Evolutionary conservation across 208 protist genomes (phyloP), one percentile per base, ranked within the genome.

Genomic region (Wallacemonas rigidus): DNA sequence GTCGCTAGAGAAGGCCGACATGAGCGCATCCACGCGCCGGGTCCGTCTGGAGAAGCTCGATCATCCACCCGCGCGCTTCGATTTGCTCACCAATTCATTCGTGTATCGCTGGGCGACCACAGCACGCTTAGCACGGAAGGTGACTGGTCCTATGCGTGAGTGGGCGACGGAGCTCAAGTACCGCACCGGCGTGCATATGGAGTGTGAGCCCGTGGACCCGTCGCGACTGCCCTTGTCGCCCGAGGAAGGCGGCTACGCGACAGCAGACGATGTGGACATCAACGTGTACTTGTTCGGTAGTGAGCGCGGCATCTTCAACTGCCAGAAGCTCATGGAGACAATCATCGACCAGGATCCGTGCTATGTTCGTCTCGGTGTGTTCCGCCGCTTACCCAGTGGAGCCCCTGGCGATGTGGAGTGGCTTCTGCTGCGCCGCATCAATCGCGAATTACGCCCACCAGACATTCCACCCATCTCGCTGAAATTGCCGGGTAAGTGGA

Each of bases 141-240:
- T 97, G 38, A 85, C 81, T 1, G 93, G 93, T 1, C 93, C 93
- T 53, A 94, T 97, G 90, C 84, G 86, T 5, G 93, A 97, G 79
- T 97, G 93, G 91, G 89, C 89, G 40, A 82, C 88, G 3, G 90
- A 97, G 85, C 78, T 97, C 69, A 95, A 94, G 80, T 97, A 94
- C 77, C 81, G 90, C 51, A 97, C 93, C 14, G 93, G 93, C 41
- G 90, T 95, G 40, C 90, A 95, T 75, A 81, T 97, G 9, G 89
- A 97, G 78, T 64, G 90, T 60, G 93, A 97, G 77, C 89, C 88
- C 39, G 89, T 83, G 17, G 80, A 90, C 56, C 89, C 90, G 1
- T 78, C 88, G 12, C 80, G 87, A 7, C 70, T 94, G 12, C 56
- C 67, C n/a, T 47, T 76, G 12, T 39, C 48, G n/a, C 68, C 63